Percentiles rank a stretch among this genome's conserved stretches.
Conservation (phyloP, 2,329 filamentous ascomycete genomes). For the Fusarium sp. region DNA sequence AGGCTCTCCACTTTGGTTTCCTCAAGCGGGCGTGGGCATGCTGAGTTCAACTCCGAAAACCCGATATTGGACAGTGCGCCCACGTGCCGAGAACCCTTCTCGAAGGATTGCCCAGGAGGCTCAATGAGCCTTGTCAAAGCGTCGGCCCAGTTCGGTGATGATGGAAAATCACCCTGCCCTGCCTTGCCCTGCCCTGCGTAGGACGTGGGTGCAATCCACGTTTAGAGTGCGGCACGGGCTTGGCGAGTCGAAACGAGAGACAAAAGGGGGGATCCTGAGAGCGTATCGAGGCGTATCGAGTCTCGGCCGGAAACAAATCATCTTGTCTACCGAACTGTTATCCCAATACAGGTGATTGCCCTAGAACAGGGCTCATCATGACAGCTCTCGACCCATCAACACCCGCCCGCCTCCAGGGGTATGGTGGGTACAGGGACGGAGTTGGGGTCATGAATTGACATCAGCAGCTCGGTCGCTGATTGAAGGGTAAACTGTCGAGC, state of each 20-base stretch:
- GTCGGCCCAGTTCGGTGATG: not conserved
- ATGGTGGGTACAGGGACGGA: not conserved
- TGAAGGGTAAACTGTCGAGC: slow-evolving; percentile 41
- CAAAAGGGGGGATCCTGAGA: slow-evolving; percentile 18
- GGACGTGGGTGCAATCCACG: not conserved
- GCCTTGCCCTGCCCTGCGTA: slow-evolving; percentile 3
- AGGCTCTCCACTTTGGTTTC: slow-evolving; percentile 13
- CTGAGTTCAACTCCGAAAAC: slow-evolving; percentile 16
- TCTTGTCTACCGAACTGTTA: slow-evolving; percentile 27
- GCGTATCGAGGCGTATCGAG: not conserved
- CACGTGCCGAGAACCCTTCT: slow-evolving; percentile 37
- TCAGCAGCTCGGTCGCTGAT: slow-evolving; percentile 29
- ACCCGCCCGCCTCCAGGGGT: slow-evolving; percentile 11
- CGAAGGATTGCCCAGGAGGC: slow-evolving; percentile 25
- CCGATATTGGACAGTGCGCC: slow-evolving; percentile 9
- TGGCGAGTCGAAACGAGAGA: slow-evolving; percentile 10
- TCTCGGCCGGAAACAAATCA: not conserved
- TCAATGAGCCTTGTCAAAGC: not conserved
- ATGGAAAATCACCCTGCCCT: not conserved
- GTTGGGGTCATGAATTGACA: not conserved
- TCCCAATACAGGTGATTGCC: slow-evolving; percentile 17
- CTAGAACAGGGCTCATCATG: slow-evolving; percentile 10
- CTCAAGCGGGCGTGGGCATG: slow-evolving; percentile 3
- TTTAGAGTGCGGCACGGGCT: not conserved
- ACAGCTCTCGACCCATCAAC: slow-evolving; percentile 26